Evolutionary conservation across 2,329 filamentous ascomycete genomes (phyloP), one percentile per base, ranked within the genome.

Genomic region (Aulographum hederae): DNA sequence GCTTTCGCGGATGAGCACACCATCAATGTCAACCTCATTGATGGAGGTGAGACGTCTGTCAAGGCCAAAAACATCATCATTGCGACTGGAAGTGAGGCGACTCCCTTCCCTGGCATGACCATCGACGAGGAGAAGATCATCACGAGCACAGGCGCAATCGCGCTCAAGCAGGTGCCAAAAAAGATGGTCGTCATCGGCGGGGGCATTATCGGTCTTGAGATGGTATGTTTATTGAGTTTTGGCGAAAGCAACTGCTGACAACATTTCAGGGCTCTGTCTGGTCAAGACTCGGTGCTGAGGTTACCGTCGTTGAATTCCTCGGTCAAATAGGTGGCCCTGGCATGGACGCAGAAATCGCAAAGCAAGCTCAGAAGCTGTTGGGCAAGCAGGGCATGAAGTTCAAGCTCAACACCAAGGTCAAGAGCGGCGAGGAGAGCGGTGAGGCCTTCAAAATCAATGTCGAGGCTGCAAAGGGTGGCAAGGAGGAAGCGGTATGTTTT

Each of bases 81-180:
- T 54, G 86, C 89, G 39, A 98, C 89, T 41, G 89, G 89, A 43
- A 86, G 78, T 46, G 89, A 98, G 61, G 73, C 84, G 30, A 94
- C 89, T 30, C 89, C 86, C 18, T 98, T 98, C 68, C 89, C 89
- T 27, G 89, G 89, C 33, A 68, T 98, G 41, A 78, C 82, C 50
- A 80, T 98, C 48, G 89, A 98, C 50, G 89, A 98, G 73, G 82
- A 94, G 76, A 80, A 80, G 55, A 82, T 98, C 46, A 73, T 98
- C 51, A 92, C 84, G 47, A 94, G 84, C 64, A 98, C 89, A 32
- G 89, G 89, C 42, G 89, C 89, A 42, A 77, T 98, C 50, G 69
- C 84, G 26, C 68, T 98, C 38, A 68, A 81, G 47, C 70, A 92
- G 64, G 79, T 98, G 23, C 89, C 89, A 27, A 84, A 94, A 68